A percentile compares a stretch with the other conserved stretches of the same genome.
Conservation (phyloP, 2,329 filamentous ascomycete species). For the Stagonosporopsis rhizophila region DNA sequence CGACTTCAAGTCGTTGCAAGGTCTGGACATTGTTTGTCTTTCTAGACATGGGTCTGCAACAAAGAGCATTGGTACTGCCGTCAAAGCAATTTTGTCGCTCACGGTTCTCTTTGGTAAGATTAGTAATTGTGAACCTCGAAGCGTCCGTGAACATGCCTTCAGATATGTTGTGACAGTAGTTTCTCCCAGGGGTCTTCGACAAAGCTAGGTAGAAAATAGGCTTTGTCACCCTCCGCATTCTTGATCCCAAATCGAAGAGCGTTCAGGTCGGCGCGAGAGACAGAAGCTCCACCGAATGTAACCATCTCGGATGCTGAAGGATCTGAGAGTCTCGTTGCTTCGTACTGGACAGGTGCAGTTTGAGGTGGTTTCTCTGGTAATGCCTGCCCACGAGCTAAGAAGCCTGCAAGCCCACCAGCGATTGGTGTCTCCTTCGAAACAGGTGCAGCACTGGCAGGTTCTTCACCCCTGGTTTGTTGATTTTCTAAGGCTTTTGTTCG, state of each 20-base stretch:
- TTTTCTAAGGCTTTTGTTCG: constrained; percentile 35
- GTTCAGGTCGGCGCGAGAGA: constrained; percentile 42
- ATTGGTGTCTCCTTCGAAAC: constrained; percentile 10
- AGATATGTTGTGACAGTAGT: constrained; percentile 11
- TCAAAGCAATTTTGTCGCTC: background rate
- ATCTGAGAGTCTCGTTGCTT: constrained; percentile 2
- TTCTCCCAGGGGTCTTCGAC: constrained; percentile 75
- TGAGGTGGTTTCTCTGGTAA: constrained; percentile 30
- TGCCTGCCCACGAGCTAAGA: constrained; percentile 39
- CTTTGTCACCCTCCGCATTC: constrained; percentile 65
- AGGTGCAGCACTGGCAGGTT: background rate
- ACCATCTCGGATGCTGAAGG: constrained; percentile 23
- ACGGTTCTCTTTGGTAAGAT: background rate
- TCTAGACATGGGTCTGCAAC: background rate
- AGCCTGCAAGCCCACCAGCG: constrained; percentile 39
- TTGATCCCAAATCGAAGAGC: constrained; percentile 51
- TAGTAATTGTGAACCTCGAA: background rate
- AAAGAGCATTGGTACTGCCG: background rate
- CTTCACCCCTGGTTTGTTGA: constrained; percentile 1
- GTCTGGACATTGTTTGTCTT: background rate
- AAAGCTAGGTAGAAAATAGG: constrained; percentile 73
- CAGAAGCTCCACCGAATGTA: constrained; percentile 40
- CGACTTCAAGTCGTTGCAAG: background rate
- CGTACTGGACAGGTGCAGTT: background rate
- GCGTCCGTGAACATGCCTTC: background rate